Conservation (phyloP, 345 rosid species). For the Barbarea vulgaris region DNA sequence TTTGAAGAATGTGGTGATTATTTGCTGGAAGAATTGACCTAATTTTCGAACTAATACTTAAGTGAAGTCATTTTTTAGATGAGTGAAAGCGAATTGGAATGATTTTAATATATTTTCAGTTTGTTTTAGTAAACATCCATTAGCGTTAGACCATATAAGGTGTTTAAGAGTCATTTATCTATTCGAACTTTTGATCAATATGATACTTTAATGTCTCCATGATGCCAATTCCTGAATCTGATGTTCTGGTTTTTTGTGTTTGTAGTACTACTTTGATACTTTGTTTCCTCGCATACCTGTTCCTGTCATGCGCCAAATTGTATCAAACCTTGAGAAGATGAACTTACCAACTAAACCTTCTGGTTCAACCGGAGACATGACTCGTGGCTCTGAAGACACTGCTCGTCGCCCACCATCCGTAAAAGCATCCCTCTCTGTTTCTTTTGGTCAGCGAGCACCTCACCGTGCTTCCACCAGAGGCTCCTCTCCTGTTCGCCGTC, state of each 20-base stretch:
- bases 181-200: not conserved
- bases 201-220: not conserved
- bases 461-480: slow-evolving; percentile 99
- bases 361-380: slow-evolving; percentile 84
- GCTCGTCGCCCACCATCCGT: slow-evolving; percentile 99
- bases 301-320: slow-evolving; percentile 85
- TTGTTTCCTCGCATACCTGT: slow-evolving; percentile 97
- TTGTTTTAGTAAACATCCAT: not conserved
- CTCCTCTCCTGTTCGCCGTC: slow-evolving; percentile 94
- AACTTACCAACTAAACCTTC: slow-evolving; percentile 76
- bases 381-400: slow-evolving; percentile 90
- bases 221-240: slow-evolving; percentile 1
- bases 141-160: slow-evolving; percentile 1
- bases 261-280: slow-evolving; percentile 97
- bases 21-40: not conserved
- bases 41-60: not conserved
- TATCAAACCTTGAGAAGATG: slow-evolving; percentile 86
- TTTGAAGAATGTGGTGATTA: not conserved
- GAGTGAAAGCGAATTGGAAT: not conserved
- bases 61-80: not conserved
- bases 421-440: slow-evolving; percentile 98
- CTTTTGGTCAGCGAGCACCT: slow-evolving; percentile 99
- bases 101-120: not conserved
- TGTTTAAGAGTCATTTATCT: not conserved
- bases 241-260: slow-evolving; percentile 11